Percentiles rank a stretch among this genome's conserved stretches.
Conservation (phyloP, 768 basidiomycete genomes). For the Tremella yokohamensis region DNA sequence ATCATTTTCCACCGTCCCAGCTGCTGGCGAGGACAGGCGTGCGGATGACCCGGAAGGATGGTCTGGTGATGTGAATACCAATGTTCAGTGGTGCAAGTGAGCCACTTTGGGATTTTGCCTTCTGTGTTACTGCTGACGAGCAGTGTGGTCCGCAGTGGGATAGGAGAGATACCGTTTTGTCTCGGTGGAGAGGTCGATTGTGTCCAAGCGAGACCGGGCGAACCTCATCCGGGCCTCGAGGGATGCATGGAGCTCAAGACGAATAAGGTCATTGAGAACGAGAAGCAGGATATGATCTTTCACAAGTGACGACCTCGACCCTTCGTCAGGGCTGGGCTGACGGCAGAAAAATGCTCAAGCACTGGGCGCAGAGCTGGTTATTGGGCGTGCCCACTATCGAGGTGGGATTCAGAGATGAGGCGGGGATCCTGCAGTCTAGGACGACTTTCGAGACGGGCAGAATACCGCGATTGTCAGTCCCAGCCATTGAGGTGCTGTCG, state of each 20-base stretch:
- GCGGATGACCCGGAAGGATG: slow-evolving; percentile 35
- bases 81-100: slow-evolving; percentile 50
- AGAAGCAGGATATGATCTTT: slow-evolving; percentile 44
- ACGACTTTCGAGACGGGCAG: slow-evolving; percentile 39
- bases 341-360: slow-evolving; percentile 49
- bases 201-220: slow-evolving; percentile 30
- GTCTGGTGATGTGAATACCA: slow-evolving; percentile 50
- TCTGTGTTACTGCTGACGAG: slow-evolving; percentile 4
- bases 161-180: slow-evolving; percentile 46
- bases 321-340: slow-evolving; percentile 9
- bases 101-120: background rate
- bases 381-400: slow-evolving; percentile 48
- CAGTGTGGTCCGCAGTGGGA: slow-evolving; percentile 47
- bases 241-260: slow-evolving; percentile 50
- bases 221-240: slow-evolving; percentile 37
- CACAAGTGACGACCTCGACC: slow-evolving; percentile 35
- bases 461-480: slow-evolving; percentile 44
- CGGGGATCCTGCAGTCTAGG: slow-evolving; percentile 37
- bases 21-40: background rate
- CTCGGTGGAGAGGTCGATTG: slow-evolving; percentile 52
- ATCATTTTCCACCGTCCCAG: slow-evolving; percentile 42
- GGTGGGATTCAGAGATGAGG: slow-evolving; percentile 48
- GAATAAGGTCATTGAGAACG: slow-evolving; percentile 46
- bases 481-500: background rate
- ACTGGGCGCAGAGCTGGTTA: slow-evolving; percentile 53